Percentiles rank a stretch among this genome's conserved stretches.
Evolutionary conservation across 768 basidiomycete species (phyloP).

Genomic region (Trametes maxima): DNA sequence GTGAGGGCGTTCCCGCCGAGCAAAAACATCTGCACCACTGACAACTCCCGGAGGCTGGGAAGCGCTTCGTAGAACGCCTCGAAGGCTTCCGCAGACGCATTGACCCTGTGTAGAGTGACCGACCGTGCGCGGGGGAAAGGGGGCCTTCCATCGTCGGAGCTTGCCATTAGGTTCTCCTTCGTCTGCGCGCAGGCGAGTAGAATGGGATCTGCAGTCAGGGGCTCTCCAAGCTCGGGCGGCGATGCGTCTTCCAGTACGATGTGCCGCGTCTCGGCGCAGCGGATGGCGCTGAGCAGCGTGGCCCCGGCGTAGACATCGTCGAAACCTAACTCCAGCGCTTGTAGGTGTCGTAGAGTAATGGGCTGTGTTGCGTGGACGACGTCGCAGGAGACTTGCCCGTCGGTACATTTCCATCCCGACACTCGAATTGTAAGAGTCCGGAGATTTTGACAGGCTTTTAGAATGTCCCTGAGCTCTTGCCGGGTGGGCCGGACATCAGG

Average conservation of each 20-base stretch:
- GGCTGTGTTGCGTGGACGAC: slow-evolving; percentile 21
- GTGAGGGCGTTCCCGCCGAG: slow-evolving; percentile 21
- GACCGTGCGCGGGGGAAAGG: slow-evolving; percentile 41
- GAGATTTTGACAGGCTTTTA: slow-evolving; percentile 45
- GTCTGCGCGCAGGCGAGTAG: slow-evolving; percentile 33
- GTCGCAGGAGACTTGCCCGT: slow-evolving; percentile 1
- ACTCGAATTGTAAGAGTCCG: slow-evolving; percentile 48
- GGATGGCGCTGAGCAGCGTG: slow-evolving; percentile 42
- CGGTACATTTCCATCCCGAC: slow-evolving; percentile 43
- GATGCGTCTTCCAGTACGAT: slow-evolving; percentile 50
- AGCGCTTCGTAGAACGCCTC: slow-evolving; percentile 23
- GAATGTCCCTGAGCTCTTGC: slow-evolving; percentile 45
- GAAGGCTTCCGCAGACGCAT: slow-evolving; percentile 34
- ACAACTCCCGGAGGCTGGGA: slow-evolving; percentile 24
- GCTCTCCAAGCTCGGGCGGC: slow-evolving; percentile 44
- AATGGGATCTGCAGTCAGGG: slow-evolving; percentile 27
- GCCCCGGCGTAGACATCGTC: slow-evolving; percentile 42
- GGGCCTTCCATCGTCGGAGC: slow-evolving; percentile 17
- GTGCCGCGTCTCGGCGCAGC: slow-evolving; percentile 41
- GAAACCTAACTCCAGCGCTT: slow-evolving; percentile 47
- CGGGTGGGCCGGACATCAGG: slow-evolving; percentile 55
- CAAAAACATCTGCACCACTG: slow-evolving; percentile 26
- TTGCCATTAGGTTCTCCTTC: slow-evolving; percentile 27
- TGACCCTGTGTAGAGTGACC: slow-evolving; percentile 41
- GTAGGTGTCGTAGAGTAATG: slow-evolving; percentile 42